Percentiles rank a stretch among this genome's conserved stretches.
These are phyloP conservation scores for Amaranthus hypochondriacus DNA, from an alignment of 148 eudicot species.

Conservation along the genomic window DNA sequence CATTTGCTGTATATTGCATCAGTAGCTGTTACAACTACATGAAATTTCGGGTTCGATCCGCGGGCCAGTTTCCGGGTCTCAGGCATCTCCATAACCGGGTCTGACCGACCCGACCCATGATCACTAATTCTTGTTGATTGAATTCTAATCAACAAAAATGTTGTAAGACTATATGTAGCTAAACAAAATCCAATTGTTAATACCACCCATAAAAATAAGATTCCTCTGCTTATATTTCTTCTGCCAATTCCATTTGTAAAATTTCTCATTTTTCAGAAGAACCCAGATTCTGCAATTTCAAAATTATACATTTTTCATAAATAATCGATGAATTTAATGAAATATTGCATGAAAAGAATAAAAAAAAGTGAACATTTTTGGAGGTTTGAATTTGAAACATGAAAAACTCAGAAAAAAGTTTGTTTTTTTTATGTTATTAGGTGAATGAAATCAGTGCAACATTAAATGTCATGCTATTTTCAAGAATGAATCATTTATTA, in stretches of 20 bases:
- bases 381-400: too few relatives aligned
- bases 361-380: not conserved
- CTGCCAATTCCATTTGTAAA: conserved; percentile 13
- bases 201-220: conserved; percentile 22
- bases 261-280: not conserved
- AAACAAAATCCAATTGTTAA: conserved; percentile 24
- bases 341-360: not conserved
- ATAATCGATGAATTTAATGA: not conserved
- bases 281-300: not conserved
- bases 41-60: conserved; percentile 23
- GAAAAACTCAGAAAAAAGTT: too few relatives aligned
- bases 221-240: conserved; percentile 21
- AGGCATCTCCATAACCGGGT: conserved; percentile 26
- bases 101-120: conserved; percentile 16
- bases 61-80: not conserved
- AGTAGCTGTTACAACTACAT: conserved; percentile 43
- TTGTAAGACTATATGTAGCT: conserved; percentile 29
- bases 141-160: conserved; percentile 8
- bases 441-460: not conserved
- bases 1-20: conserved; percentile 36
- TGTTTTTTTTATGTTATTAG: too few relatives aligned
- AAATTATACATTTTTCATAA: not conserved
- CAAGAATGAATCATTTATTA: not conserved
- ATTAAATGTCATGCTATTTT: not conserved
- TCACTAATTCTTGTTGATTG: not conserved